A percentile compares a stretch with the other conserved stretches of the same genome.
Conservation (phyloP, 2,329 filamentous ascomycete species). For the Pseudogymnoascus sp. region DNA sequence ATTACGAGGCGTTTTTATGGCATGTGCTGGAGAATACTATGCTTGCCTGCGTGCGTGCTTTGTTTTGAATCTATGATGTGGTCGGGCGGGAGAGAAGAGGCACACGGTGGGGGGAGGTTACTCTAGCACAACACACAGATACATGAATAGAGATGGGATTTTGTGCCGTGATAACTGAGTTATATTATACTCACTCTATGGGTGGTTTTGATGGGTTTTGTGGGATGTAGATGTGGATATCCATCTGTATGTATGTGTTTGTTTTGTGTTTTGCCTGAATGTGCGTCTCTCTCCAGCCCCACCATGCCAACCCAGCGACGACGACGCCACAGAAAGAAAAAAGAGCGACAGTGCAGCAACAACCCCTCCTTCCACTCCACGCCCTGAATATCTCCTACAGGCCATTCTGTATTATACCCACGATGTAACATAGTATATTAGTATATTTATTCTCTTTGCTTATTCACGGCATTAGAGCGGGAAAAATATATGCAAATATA, state of each 20-base stretch:
- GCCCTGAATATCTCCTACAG: not conserved
- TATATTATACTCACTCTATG: not conserved
- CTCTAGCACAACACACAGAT: not conserved
- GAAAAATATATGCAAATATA: too few relatives aligned
- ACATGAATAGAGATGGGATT: conserved; percentile 4
- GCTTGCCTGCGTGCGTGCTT: not conserved
- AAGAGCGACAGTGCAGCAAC: not conserved
- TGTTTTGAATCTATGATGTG: conserved; percentile 1
- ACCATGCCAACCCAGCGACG: not conserved
- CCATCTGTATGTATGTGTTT: not conserved
- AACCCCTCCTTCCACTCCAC: not conserved
- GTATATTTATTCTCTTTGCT: too few relatives aligned
- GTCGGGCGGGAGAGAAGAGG: not conserved
- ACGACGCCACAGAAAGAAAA: not conserved
- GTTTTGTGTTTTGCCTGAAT: conserved; percentile 1
- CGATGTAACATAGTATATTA: not conserved
- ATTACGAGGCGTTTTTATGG: conserved; percentile 1
- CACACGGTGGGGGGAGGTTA: not conserved
- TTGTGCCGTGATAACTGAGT: not conserved
- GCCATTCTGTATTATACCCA: not conserved
- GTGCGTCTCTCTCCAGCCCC: not conserved
- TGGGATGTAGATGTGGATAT: not conserved
- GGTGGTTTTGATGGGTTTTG: not conserved
- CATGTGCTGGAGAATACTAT: not conserved
- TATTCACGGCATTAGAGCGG: conserved; percentile 1